Base-by-base conservation (phyloP, 2,329 filamentous ascomycete genomes). In the Aspergillus ochraceus region DNA sequence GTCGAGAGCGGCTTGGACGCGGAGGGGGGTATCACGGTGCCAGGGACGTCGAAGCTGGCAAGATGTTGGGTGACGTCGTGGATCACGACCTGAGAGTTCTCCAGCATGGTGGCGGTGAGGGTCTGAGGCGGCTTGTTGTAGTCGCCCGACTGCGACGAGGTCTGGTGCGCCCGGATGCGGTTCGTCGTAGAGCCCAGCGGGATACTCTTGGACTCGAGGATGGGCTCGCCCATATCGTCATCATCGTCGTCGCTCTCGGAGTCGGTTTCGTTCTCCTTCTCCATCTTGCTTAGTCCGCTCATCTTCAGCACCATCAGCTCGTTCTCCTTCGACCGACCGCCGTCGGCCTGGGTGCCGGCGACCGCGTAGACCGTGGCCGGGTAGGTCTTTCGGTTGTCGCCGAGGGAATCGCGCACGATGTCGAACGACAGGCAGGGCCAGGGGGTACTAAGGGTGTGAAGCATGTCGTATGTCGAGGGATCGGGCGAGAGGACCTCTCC, bases 361-460 rank as follows among this genome's bases (percentile, higher is more conserved):
- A 98, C 93, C 11, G 93, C 90, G 79, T 98, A 99, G 79, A 97
- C 89, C 60, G 94, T 97, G 54, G 92, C 92, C 26, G 95, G 95
- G 77, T 96, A 99, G n/a, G 89, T 88, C 76, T 89, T 96, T 72
- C 95, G 89, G 76, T 92, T 88, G 73, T 97, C 90, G 66, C 95
- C 95, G 19, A 99, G 85, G 55, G 84, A 83, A 78, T 99, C 95
- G 69, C 85, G 88, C 63, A 99, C 79, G 61, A 99, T 89, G 74
- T 98, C 95, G 77, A 97, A 97, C 2, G 94, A 98, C 17, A 99
- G 85, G 75, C 95, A 99, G 3, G 95, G 95, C 95, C 95, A 99
- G 1, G 92, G 92, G 8, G 93, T 93, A 76, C 90, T 95, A 64
- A 99, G 85, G 62, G 88, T 92, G 82, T 99, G 95, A 60, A 99